Conservation (phyloP, 139 green algal genomes). For the Chlorella sp. region DNA sequence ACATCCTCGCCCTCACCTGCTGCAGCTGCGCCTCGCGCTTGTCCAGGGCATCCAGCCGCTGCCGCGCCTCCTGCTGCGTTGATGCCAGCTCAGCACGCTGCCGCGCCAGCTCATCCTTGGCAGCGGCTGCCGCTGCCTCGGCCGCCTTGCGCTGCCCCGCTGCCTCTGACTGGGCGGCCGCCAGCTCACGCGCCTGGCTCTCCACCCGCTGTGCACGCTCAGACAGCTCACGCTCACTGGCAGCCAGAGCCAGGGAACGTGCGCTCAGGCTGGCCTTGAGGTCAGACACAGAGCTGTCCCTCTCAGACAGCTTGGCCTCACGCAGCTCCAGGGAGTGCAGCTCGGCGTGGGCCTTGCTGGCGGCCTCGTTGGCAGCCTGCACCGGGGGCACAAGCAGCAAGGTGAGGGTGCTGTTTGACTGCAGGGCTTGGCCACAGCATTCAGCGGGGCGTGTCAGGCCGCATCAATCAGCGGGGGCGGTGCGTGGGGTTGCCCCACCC, state of each 20-base stretch:
- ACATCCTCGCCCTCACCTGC: slow-evolving; percentile 10
- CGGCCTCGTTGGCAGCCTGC: slow-evolving; percentile 13
- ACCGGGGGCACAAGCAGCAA: neutral
- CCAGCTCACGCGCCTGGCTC: neutral
- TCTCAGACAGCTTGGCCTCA: slow-evolving; percentile 34
- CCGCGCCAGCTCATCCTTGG: neutral
- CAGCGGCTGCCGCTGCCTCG: neutral
- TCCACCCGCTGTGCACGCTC: slow-evolving; percentile 20
- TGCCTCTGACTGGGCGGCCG: neutral
- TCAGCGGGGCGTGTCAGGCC: neutral
- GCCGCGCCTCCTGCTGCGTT: neutral
- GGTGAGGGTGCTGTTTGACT: neutral
- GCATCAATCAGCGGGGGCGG: too few species aligned
- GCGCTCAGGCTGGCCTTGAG: slow-evolving; percentile 14
- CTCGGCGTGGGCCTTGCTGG: slow-evolving; percentile 21
- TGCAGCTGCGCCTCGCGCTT: slow-evolving; percentile 19
- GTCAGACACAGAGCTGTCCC: slow-evolving; percentile 27
- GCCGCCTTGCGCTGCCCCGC: neutral
- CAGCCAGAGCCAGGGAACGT: neutral
- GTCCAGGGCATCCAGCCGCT: neutral
- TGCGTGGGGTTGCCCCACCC: too few species aligned
- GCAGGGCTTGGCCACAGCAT: too few species aligned
- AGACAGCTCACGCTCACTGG: slow-evolving; percentile 21
- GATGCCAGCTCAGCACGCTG: slow-evolving; percentile 26
- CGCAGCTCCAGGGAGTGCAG: slow-evolving; percentile 35